Conservation (phyloP, 2,329 filamentous ascomycete genomes). For the Ascochyta clinopodiicola region DNA sequence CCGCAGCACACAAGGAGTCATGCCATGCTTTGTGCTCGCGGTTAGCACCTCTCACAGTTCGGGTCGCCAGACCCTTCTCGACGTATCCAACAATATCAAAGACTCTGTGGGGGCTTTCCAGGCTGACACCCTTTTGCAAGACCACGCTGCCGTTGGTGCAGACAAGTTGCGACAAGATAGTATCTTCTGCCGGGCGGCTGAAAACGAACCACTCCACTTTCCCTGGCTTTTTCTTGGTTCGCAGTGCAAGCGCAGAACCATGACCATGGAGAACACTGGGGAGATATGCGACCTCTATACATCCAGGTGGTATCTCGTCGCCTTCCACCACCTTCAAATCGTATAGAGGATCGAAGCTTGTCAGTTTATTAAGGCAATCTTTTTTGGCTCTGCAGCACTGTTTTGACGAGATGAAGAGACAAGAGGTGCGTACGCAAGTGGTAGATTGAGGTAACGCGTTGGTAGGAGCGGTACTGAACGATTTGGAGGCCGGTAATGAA, state of each 20-base stretch:
- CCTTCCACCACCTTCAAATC: slow-evolving; percentile 8
- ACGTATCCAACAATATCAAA: slow-evolving; percentile 31
- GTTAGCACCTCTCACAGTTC: slow-evolving; percentile 14
- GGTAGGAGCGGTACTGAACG: slow-evolving; percentile 25
- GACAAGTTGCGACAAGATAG: slow-evolving; percentile 10
- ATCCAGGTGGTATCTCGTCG: slow-evolving; percentile 23
- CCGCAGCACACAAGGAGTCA: slow-evolving; percentile 18
- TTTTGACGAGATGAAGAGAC: slow-evolving; percentile 9
- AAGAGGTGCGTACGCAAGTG: slow-evolving; percentile 21
- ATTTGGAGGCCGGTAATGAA: not conserved
- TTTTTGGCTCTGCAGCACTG: not conserved
- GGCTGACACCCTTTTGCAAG: not conserved
- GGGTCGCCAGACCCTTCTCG: slow-evolving; percentile 12
- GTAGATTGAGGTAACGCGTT: slow-evolving; percentile 26
- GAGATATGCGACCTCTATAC: slow-evolving; percentile 31
- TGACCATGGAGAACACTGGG: slow-evolving; percentile 19
- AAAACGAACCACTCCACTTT: slow-evolving; percentile 36
- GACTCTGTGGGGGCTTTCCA: slow-evolving; percentile 8
- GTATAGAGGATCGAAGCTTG: slow-evolving; percentile 19
- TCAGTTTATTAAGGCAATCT: slow-evolving; percentile 21
- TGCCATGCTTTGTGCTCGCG: slow-evolving; percentile 31
- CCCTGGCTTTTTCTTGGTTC: slow-evolving; percentile 7
- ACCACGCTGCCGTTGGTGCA: not conserved
- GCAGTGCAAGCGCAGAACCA: slow-evolving; percentile 34
- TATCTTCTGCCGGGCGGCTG: slow-evolving; percentile 2